These are phyloP conservation scores for Geotrichum aggregatum DNA, from an alignment of 1,139 yeast species.

Conservation along the genomic window DNA sequence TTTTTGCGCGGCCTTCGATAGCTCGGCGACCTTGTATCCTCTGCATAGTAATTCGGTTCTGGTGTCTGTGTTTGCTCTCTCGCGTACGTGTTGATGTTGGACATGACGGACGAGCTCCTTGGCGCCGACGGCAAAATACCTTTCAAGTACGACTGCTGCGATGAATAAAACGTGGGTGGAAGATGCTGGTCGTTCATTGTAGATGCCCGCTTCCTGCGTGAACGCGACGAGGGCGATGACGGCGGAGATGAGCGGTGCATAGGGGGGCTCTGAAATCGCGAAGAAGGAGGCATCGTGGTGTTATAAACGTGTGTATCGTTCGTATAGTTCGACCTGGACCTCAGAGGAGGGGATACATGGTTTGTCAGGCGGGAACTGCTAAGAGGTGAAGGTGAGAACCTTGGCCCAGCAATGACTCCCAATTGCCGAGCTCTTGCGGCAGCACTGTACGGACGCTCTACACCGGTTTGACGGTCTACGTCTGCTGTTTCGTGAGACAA, in stretches of 20 bases:
- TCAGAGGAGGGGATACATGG: not conserved
- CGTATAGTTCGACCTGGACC: not conserved
- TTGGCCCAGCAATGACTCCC: not conserved
- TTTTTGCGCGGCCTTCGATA: too few relatives aligned
- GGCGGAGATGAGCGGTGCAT: too few relatives aligned
- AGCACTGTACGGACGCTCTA: too few relatives aligned
- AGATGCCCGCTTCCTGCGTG: slow-evolving; percentile 6
- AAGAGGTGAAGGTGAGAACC: not conserved
- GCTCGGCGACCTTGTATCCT: too few relatives aligned
- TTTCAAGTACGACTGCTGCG: not conserved
- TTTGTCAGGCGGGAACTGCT: not conserved
- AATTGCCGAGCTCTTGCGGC: too few relatives aligned
- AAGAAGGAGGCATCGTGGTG: not conserved
- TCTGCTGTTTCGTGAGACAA: too few relatives aligned
- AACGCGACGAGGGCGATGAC: too few relatives aligned
- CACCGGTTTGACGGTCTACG: too few relatives aligned
- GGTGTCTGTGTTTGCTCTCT: not conserved
- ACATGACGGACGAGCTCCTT: not conserved
- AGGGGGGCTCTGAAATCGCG: not conserved
- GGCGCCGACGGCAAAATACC: not conserved
- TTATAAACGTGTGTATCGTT: not conserved
- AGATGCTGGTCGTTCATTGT: slow-evolving; percentile 2
- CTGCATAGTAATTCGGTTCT: too few relatives aligned
- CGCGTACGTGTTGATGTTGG: not conserved
- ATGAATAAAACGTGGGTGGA: not conserved